Percentiles rank a stretch among this genome's conserved stretches.
phyloP scores from a whole-genome alignment of 2,329 filamentous ascomycete genomes.

The Hymenoscyphus albidus region DNA sequence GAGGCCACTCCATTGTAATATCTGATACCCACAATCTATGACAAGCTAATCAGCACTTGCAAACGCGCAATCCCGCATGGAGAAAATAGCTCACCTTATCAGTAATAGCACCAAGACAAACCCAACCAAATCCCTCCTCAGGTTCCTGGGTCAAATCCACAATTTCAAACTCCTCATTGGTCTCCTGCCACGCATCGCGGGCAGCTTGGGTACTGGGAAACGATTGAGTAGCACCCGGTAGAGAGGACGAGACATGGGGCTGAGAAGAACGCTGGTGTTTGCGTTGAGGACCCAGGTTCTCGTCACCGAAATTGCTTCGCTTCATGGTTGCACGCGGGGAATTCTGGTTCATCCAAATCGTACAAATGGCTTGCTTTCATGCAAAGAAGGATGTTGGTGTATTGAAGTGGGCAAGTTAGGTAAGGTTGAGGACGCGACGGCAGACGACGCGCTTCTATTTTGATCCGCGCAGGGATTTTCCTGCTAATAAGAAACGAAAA shows the following conservation, averaged over 20 bases:
- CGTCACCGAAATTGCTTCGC: slow-evolving; percentile 36
- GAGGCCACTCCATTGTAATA: slow-evolving; percentile 63
- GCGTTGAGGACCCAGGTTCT: slow-evolving; percentile 21
- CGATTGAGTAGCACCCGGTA: slow-evolving; percentile 23
- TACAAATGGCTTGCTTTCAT: neutral
- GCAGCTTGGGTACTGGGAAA: slow-evolving; percentile 6
- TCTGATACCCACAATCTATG: slow-evolving; percentile 44
- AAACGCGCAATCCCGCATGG: neutral
- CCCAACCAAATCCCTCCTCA: slow-evolving; percentile 32
- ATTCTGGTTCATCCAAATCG: neutral
- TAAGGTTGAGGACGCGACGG: neutral
- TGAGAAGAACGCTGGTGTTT: slow-evolving; percentile 28
- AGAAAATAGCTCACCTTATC: slow-evolving; percentile 35
- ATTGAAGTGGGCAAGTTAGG: neutral
- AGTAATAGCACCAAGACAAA: slow-evolving; percentile 34
- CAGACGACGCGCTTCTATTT: neutral
- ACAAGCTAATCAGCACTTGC: neutral
- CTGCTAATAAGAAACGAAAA: neutral
- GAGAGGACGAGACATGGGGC: slow-evolving; percentile 15
- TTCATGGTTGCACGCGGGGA: slow-evolving; percentile 29
- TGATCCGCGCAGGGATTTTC: neutral
- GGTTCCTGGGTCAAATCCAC: slow-evolving; percentile 32
- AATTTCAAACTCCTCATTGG: slow-evolving; percentile 28
- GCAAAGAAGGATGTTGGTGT: neutral
- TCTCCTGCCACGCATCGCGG: slow-evolving; percentile 22